Evolutionary conservation across 352 stramenopile genomes (phyloP).

Genomic region (Pythium apleroticum): DNA sequence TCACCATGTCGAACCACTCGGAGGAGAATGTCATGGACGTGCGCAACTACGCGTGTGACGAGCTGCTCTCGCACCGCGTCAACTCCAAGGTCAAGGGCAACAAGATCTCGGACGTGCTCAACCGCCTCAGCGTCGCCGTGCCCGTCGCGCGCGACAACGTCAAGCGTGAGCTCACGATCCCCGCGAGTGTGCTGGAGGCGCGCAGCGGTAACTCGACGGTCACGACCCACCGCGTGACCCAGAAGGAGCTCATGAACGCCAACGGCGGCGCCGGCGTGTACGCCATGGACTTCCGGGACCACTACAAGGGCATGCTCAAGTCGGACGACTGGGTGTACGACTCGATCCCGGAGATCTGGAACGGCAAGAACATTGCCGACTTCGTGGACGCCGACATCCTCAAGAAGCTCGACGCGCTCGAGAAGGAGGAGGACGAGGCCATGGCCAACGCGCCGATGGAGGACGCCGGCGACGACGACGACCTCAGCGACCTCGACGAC

Average conservation of each 20-base stretch:
- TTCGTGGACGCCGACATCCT: slow-evolving; percentile 99
- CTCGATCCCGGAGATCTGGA: slow-evolving; percentile 98
- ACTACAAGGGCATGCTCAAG: slow-evolving; percentile 96
- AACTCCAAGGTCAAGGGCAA: slow-evolving; percentile 94
- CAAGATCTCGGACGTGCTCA: slow-evolving; percentile 96
- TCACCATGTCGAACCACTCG: slow-evolving; percentile 98
- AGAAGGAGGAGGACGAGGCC: slow-evolving; percentile 96
- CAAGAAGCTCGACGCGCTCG: slow-evolving; percentile 93
- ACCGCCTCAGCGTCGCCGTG: slow-evolving; percentile 95
- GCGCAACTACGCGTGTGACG: slow-evolving; percentile 95
- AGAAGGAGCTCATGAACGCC: slow-evolving; percentile 91
- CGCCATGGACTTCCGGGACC: slow-evolving; percentile 96
- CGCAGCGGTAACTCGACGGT: slow-evolving; percentile 44
- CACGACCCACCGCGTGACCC: slow-evolving; percentile 43
- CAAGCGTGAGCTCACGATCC: slow-evolving; percentile 91
- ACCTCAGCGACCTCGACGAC: slow-evolving; percentile 93
- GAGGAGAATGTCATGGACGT: slow-evolving; percentile 97
- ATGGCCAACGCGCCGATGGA: slow-evolving; percentile 89
- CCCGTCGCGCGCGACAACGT: slow-evolving; percentile 93
- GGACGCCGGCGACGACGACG: slow-evolving; percentile 78
- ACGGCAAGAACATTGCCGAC: slow-evolving; percentile 99
- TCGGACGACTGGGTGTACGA: slow-evolving; percentile 97
- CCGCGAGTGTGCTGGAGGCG: slow-evolving; percentile 88
- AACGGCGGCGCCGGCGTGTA: slow-evolving; percentile 98
- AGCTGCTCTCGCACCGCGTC: slow-evolving; percentile 93